Evolutionary conservation across 768 basidiomycete species (phyloP).

Genomic region (Leccinum boreale): DNA sequence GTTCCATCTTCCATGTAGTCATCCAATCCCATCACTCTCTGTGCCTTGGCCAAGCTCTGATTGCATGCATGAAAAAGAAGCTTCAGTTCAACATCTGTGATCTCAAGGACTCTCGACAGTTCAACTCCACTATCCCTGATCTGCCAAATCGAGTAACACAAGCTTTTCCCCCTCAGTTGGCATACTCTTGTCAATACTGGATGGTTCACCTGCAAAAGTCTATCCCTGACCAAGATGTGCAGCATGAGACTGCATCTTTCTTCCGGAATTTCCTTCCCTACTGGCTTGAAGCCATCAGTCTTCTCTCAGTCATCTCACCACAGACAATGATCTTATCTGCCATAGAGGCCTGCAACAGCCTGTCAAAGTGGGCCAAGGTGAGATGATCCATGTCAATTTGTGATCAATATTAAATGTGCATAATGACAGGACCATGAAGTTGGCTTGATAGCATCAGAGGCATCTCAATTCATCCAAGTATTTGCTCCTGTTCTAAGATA

Average conservation of each 20-base stretch:
- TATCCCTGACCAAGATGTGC: neutral
- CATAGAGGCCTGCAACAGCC: neutral
- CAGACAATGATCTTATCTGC: neutral
- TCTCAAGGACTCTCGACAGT: neutral
- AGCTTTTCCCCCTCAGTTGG: neutral
- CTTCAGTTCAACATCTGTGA: neutral
- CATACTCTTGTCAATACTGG: neutral
- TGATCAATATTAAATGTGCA: no score
- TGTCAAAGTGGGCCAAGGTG: neutral
- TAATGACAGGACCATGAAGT: neutral
- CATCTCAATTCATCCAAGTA: no score
- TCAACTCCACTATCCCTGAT: neutral
- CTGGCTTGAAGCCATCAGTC: slow-evolving; percentile 38
- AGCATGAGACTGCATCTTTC: slow-evolving; percentile 4
- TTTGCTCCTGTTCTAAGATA: no score
- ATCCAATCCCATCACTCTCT: neutral
- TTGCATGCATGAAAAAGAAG: neutral
- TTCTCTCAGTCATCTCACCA: slow-evolving; percentile 4
- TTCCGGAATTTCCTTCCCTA: slow-evolving; percentile 28
- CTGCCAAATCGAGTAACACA: neutral
- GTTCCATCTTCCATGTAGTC: neutral
- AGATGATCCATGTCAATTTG: neutral
- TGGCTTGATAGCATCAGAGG: neutral
- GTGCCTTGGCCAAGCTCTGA: neutral
- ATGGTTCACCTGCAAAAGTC: neutral